Evolutionary conservation across 352 stramenopile genomes (phyloP).

Genomic region (Phytophthora constricta): DNA sequence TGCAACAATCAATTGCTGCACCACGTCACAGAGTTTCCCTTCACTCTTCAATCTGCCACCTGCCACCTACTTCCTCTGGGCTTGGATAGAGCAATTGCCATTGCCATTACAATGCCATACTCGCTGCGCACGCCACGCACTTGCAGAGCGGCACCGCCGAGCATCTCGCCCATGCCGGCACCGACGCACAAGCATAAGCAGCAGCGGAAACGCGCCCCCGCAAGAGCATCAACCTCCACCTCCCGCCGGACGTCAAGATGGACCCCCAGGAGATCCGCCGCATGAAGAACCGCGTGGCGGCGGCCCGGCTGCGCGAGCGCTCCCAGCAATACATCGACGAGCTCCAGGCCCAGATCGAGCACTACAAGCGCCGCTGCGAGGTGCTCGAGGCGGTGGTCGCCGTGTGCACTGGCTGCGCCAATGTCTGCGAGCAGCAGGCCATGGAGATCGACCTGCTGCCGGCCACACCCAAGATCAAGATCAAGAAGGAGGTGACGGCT

Average conservation of each 20-base stretch:
- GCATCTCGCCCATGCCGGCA: background rate
- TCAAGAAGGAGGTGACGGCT: constrained; percentile 8
- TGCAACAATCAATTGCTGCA: background rate
- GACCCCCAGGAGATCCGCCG: constrained; percentile 54
- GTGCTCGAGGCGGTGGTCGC: constrained; percentile 40
- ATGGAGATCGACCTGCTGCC: constrained; percentile 26
- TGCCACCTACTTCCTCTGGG: background rate
- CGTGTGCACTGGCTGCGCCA: constrained; percentile 37
- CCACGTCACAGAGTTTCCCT: background rate
- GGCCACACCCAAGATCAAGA: background rate
- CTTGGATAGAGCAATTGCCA: too few relatives aligned
- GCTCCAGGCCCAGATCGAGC: constrained; percentile 43
- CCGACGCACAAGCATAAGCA: background rate
- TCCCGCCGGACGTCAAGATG: constrained; percentile 45
- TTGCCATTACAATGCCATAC: too few relatives aligned
- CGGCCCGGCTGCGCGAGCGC: constrained; percentile 51
- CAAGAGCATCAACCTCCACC: constrained; percentile 56
- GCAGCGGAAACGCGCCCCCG: constrained; percentile 27
- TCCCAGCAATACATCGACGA: constrained; percentile 54
- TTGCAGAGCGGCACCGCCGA: background rate
- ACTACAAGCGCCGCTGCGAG: constrained; percentile 43
- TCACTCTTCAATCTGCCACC: constrained; percentile 31
- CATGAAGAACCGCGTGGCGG: constrained; percentile 65
- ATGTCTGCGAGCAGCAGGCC: constrained; percentile 8
- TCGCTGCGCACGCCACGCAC: background rate